Evolutionary conservation across 2,329 filamentous ascomycete genomes (phyloP).

Genomic region (Phaeoacremonium minimum): DNA sequence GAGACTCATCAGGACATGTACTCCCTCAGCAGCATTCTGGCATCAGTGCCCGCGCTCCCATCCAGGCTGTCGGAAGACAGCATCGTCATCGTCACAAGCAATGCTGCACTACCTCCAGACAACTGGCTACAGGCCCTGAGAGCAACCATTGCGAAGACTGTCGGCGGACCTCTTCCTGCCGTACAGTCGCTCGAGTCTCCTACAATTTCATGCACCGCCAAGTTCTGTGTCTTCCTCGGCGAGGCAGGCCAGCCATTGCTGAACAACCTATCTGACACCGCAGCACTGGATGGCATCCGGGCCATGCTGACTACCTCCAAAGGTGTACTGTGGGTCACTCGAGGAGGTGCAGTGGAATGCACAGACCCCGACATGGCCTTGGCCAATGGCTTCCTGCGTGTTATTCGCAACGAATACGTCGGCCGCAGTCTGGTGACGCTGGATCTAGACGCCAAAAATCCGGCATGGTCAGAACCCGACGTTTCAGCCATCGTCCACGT

Average conservation of each 20-base stretch:
- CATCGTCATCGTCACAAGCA: neutral
- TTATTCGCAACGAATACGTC: too few relatives aligned
- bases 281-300: neutral
- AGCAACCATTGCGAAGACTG: neutral
- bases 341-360: too few relatives aligned
- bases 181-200: neutral
- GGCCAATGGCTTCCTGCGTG: too few relatives aligned
- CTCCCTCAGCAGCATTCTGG: too few relatives aligned
- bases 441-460: too few relatives aligned
- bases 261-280: conserved; percentile 12
- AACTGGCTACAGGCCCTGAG: neutral
- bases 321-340: too few relatives aligned
- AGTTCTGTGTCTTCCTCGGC: conserved; percentile 16
- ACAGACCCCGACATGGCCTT: too few relatives aligned
- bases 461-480: neutral
- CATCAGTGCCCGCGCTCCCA: too few relatives aligned
- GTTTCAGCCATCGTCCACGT: neutral
- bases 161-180: neutral
- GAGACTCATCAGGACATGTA: too few relatives aligned
- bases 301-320: too few relatives aligned
- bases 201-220: neutral
- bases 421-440: too few relatives aligned
- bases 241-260: conserved; percentile 21
- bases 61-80: conserved; percentile 18
- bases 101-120: neutral